Evolutionary conservation across 1,284 basidiomycete genomes (phyloP), one percentile per base, ranked within the genome.

Genomic region (Cutaneotrichosporon daszewskae): DNA sequence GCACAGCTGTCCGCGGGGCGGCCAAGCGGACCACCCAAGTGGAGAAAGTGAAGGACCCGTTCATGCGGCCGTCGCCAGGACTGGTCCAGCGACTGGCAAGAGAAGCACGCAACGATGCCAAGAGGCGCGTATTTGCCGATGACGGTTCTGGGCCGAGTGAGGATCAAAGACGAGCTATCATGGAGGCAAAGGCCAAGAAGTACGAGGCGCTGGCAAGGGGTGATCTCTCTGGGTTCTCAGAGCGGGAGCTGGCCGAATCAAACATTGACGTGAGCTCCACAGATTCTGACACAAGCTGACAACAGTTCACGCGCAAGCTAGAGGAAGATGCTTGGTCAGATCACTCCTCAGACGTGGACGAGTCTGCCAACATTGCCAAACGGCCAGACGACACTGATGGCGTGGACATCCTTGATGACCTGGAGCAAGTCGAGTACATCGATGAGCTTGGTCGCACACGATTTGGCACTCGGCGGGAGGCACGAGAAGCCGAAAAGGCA

Each of bases 181-280:
- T 95, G 38, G 82, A 87, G 64, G 76, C 81, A 35, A 95, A 95
- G 66, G 82, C 87, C 5, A 77, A 78, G 62, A 80, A 84, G 45
- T 95, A 95, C 59, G 83, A 88, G 5, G 82, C 87, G 59, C 67
- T 94, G 25, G 72, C 76, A 56, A 81, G 80, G 51, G 92, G 92
- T 7, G 85, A 87, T 68, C 81, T 79, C 8, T 87, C 81, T 0
- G 87, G 87, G 0, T 58, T 94, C 58, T 81, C 66, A 22, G 85
- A 91, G 40, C 80, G 79, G 49, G 85, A 94, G 60, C 81, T 81
- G 47, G 81, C 81, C 33, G 75, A 78, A 17, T 71, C 87, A 10
- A 72, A 89, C 39, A 85, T 97, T 5, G 90, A 97, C 68, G 91
- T 90, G 69, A 66, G 85, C n/a, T 23, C 9, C 13, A 16, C 8